A percentile compares a stretch with the other conserved stretches of the same genome.
phyloP scores from a whole-genome alignment of 1,284 basidiomycete genomes.

The Amylostereum areolatum region DNA sequence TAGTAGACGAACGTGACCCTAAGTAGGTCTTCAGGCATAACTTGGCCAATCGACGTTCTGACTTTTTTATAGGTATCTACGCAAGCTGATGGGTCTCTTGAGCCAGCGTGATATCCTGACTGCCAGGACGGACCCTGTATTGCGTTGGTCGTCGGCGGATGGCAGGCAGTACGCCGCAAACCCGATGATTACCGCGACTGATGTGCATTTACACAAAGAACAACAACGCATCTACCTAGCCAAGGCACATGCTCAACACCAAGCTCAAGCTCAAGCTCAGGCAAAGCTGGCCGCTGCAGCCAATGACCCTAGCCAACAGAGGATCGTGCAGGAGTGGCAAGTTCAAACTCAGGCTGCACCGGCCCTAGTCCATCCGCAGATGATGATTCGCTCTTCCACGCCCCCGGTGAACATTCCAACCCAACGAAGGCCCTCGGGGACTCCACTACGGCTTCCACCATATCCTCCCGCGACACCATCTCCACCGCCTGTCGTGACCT shows the following conservation, averaged over 20 bases:
- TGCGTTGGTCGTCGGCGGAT: constrained; percentile 17
- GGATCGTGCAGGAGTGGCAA: too few species aligned
- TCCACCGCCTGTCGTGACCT: constrained; percentile 8
- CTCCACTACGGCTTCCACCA: constrained; percentile 12
- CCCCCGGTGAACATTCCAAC: constrained; percentile 24
- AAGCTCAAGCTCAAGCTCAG: too few species aligned
- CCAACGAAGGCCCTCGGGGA: constrained; percentile 17
- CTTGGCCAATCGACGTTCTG: background rate
- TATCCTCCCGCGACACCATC: constrained; percentile 5
- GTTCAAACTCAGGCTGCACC: too few species aligned
- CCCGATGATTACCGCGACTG: background rate
- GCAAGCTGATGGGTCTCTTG: constrained; percentile 50
- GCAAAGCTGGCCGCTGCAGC: too few species aligned
- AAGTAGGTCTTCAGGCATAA: constrained; percentile 33
- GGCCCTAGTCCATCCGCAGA: too few species aligned
- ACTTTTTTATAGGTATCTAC: constrained; percentile 40
- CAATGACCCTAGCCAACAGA: too few species aligned
- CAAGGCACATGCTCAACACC: too few species aligned
- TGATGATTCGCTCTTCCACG: constrained; percentile 14
- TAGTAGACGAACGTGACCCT: constrained; percentile 66
- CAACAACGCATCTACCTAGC: too few species aligned
- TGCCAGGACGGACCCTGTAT: constrained; percentile 38
- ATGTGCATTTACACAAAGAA: too few species aligned
- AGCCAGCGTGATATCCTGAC: constrained; percentile 36
- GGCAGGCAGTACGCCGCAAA: background rate